Percentiles rank a stretch among this genome's conserved stretches.
Conservation (phyloP, 2,329 filamentous ascomycete species). For the Colletotrichum viniferum region DNA sequence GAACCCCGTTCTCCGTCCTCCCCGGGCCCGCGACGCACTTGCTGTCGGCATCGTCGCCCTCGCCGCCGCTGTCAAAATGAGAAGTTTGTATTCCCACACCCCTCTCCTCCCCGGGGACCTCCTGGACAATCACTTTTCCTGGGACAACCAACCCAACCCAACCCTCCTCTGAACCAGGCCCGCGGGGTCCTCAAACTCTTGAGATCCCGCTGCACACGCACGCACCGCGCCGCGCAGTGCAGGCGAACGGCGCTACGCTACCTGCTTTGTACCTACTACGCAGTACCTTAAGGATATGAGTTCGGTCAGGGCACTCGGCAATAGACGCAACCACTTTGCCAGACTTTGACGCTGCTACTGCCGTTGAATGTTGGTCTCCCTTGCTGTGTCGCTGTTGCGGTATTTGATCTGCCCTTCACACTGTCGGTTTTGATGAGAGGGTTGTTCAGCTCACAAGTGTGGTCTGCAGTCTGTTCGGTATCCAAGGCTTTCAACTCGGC, state of each 20-base stretch:
- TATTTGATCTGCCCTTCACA: neutral
- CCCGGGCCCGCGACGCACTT: constrained; percentile 9
- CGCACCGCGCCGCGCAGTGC: neutral
- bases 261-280: neutral
- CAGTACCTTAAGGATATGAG: neutral
- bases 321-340: neutral
- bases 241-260: neutral
- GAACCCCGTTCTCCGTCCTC: constrained; percentile 14
- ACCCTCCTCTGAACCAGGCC: neutral
- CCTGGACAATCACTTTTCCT: neutral
- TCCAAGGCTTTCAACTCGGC: neutral
- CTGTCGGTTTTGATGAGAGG: neutral
- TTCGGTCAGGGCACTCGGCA: neutral
- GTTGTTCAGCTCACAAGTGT: neutral
- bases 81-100: neutral
- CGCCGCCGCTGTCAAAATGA: neutral
- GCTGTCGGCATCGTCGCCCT: constrained; percentile 1
- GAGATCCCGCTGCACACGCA: constrained; percentile 6
- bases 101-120: neutral
- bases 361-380: neutral
- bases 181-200: neutral
- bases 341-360: neutral
- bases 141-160: neutral
- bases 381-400: neutral
- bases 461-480: neutral